phyloP scores from a whole-genome alignment of 306 rosid genomes.

The Comarum palustre region DNA sequence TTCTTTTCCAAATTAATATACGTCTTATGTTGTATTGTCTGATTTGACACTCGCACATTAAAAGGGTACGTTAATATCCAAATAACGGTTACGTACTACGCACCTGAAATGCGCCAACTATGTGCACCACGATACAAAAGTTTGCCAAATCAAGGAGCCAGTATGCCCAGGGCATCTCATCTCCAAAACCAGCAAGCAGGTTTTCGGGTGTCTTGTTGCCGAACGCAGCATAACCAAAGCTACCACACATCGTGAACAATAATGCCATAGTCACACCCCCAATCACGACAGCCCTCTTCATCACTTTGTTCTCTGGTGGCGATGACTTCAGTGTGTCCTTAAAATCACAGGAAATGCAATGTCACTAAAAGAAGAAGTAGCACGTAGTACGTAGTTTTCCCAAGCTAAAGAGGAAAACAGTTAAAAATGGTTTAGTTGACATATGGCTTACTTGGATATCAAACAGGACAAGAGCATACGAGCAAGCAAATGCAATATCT shows the following conservation, averaged over 20 bases:
- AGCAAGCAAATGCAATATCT: constrained; percentile 52
- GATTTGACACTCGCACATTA: background rate
- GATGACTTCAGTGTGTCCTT: constrained; percentile 65
- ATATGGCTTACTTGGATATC: constrained; percentile 45
- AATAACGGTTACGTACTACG: background rate
- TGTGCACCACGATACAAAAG: constrained; percentile 51
- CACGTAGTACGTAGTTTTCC: background rate
- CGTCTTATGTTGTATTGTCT: no score
- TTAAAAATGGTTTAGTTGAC: no score
- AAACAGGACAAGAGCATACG: constrained; percentile 32
- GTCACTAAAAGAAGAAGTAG: no score
- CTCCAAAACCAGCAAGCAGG: constrained; percentile 58
- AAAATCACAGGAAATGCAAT: background rate
- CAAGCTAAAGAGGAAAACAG: background rate
- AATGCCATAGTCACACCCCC: constrained; percentile 48
- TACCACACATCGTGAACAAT: constrained; percentile 44
- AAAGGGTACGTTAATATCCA: background rate
- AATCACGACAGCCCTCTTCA: constrained; percentile 42
- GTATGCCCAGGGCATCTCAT: constrained; percentile 36
- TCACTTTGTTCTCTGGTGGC: constrained; percentile 68
- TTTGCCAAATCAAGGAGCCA: constrained; percentile 65
- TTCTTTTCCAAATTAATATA: no score
- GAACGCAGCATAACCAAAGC: constrained; percentile 69
- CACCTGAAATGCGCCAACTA: constrained; percentile 76
- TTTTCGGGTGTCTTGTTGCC: constrained; percentile 61